Conservation (phyloP, 495 filamentous ascomycete species). For the Alectoria sarmentosa region DNA sequence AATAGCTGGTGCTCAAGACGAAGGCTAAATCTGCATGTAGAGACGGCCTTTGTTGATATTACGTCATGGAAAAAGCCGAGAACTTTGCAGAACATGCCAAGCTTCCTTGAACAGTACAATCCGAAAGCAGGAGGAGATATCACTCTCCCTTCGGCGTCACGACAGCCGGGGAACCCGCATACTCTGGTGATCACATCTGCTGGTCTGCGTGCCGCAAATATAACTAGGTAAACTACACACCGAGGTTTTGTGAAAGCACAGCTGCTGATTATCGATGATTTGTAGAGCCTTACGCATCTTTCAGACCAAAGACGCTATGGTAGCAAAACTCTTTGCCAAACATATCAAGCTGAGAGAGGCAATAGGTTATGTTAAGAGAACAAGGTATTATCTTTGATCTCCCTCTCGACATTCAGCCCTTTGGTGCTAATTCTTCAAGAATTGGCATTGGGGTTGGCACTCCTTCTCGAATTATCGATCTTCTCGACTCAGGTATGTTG, state of each 20-base stretch:
- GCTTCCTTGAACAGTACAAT: constrained; percentile 64
- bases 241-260: not conserved
- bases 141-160: constrained; percentile 53
- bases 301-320: constrained; percentile 63
- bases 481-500: constrained; percentile 66
- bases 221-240: constrained; percentile 13
- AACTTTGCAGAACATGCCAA: constrained; percentile 60
- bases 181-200: constrained; percentile 38
- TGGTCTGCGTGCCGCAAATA: constrained; percentile 21
- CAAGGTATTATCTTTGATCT: constrained; percentile 34
- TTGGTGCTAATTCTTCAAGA: constrained; percentile 32
- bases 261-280: constrained; percentile 10
- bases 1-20: not conserved
- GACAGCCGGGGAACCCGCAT: constrained; percentile 71
- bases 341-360: constrained; percentile 93
- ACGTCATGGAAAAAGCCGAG: constrained; percentile 59
- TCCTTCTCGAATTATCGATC: constrained; percentile 68
- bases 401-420: not conserved
- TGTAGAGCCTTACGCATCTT: constrained; percentile 65
- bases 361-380: constrained; percentile 62
- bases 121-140: constrained; percentile 38
- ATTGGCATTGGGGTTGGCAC: constrained; percentile 87
- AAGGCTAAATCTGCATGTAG: constrained; percentile 31
- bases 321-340: constrained; percentile 95
- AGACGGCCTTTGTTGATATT: constrained; percentile 59